Conservation (phyloP, 345 rosid species). For the Euphorbia peplus region DNA sequence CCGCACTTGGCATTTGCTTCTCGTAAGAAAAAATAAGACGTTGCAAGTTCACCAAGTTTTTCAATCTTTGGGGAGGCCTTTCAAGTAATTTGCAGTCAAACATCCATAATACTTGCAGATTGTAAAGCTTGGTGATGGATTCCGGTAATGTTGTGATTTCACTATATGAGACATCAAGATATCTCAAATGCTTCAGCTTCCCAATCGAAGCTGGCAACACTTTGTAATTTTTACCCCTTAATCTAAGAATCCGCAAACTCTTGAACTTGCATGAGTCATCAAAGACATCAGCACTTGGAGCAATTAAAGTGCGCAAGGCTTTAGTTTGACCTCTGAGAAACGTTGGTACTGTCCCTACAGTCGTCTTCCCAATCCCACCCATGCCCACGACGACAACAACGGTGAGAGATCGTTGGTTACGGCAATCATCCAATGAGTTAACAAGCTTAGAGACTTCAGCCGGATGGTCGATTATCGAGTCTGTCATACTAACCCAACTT, state of each 20-base stretch:
- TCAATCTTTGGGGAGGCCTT: not conserved
- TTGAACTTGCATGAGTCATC: not conserved
- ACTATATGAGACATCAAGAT: constrained; percentile 15
- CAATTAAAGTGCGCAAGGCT: not conserved
- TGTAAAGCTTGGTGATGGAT: constrained; percentile 17
- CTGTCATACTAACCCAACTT: not conserved
- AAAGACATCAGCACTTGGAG: not conserved
- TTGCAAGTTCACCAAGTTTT: not conserved
- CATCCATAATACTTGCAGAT: constrained; percentile 19
- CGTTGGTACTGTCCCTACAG: not conserved
- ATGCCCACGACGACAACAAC: constrained; percentile 23
- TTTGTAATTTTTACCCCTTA: not conserved
- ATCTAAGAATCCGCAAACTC: not conserved
- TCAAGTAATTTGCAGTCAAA: not conserved
- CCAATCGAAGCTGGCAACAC: constrained; percentile 17
- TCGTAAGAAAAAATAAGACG: not conserved
- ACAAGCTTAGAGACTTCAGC: not conserved
- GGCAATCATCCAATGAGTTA: not conserved
- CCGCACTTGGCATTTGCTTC: constrained; percentile 6
- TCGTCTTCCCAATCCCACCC: constrained; percentile 30
- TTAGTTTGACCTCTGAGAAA: not conserved
- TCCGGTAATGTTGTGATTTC: not conserved
- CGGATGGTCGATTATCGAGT: constrained; percentile 3
- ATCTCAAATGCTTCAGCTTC: constrained; percentile 21
- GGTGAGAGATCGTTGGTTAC: not conserved